Evolutionary conservation across 495 filamentous ascomycete species (phyloP).

Genomic region (Tirmania nivea): DNA sequence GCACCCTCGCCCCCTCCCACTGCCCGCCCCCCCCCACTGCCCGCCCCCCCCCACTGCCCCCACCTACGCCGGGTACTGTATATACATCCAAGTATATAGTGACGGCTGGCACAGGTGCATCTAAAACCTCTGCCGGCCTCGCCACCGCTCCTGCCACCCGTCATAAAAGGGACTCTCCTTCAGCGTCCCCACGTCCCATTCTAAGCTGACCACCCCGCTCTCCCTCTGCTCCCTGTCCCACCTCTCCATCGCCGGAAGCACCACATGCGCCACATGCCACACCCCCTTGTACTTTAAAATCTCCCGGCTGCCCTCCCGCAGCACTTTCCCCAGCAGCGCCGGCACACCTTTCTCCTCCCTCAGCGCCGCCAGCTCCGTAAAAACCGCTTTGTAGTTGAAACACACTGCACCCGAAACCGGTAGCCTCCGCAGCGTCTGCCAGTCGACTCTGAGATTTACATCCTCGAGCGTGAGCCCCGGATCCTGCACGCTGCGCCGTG

Average conservation of each 20-base stretch:
- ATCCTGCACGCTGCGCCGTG: constrained; percentile 32
- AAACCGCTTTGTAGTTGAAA: constrained; percentile 85
- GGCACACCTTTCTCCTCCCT: constrained; percentile 57
- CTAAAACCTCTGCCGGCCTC: constrained; percentile 38
- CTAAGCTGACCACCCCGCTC: constrained; percentile 35
- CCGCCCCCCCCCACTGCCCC: no score
- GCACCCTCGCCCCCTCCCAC: no score
- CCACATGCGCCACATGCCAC: constrained; percentile 65
- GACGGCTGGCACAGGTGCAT: no score
- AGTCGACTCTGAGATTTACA: constrained; percentile 63
- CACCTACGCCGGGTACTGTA: constrained; percentile 22
- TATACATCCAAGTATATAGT: no score
- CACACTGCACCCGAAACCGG: constrained; percentile 54
- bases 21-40: no score
- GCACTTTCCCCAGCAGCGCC: constrained; percentile 39
- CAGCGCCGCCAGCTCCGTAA: constrained; percentile 55
- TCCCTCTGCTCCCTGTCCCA: constrained; percentile 51
- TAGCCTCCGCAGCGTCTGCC: constrained; percentile 71
- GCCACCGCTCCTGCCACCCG: constrained; percentile 72
- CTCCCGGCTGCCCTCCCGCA: constrained; percentile 49
- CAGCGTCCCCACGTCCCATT: constrained; percentile 57
- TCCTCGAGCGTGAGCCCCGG: constrained; percentile 34
- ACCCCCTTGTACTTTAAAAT: constrained; percentile 69
- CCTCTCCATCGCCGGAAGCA: constrained; percentile 41
- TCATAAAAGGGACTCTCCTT: constrained; percentile 65